Conservation (phyloP, 1,139 yeast genomes). For the Trichomonascaceae sp. region DNA sequence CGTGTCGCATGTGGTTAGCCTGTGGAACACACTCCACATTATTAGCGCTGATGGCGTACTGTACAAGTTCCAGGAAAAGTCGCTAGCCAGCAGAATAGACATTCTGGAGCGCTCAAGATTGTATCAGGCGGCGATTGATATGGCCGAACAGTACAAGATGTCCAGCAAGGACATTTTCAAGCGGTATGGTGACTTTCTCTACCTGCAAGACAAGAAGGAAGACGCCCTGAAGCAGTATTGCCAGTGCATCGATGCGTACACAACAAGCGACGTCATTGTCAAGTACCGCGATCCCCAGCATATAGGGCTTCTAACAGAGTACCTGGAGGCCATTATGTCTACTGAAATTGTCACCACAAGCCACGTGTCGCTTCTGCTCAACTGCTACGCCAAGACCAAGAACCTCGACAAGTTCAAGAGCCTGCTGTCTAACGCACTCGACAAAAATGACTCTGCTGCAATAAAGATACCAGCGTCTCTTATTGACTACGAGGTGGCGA, state of each 20-base stretch:
- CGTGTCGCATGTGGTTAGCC: constrained; percentile 40
- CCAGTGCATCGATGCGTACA: constrained; percentile 34
- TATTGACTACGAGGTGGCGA: constrained; percentile 60
- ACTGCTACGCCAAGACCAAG: constrained; percentile 73
- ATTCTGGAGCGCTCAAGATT: constrained; percentile 58
- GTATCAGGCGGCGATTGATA: constrained; percentile 56
- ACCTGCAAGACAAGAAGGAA: constrained; percentile 47
- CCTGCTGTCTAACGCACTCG: constrained; percentile 36
- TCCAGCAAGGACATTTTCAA: constrained; percentile 23
- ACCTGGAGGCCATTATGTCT: constrained; percentile 48
- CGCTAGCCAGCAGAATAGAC: constrained; percentile 54
- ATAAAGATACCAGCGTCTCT: too few species aligned
- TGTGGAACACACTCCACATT: constrained; percentile 46
- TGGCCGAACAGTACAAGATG: constrained; percentile 31
- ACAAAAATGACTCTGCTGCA: too few species aligned
- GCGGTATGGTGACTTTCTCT: constrained; percentile 60
- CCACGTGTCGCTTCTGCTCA: constrained; percentile 68
- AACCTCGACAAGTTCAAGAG: constrained; percentile 42
- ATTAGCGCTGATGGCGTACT: constrained; percentile 67
- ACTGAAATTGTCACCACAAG: constrained; percentile 48
- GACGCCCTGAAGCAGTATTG: constrained; percentile 64
- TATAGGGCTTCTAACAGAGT: constrained; percentile 49
- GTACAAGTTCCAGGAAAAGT: constrained; percentile 54
- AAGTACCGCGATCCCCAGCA: constrained; percentile 79
- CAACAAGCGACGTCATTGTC: constrained; percentile 63